Evolutionary conservation across 2,329 filamentous ascomycete species (phyloP).

Genomic region (Cephalotrichum gorgonifer): DNA sequence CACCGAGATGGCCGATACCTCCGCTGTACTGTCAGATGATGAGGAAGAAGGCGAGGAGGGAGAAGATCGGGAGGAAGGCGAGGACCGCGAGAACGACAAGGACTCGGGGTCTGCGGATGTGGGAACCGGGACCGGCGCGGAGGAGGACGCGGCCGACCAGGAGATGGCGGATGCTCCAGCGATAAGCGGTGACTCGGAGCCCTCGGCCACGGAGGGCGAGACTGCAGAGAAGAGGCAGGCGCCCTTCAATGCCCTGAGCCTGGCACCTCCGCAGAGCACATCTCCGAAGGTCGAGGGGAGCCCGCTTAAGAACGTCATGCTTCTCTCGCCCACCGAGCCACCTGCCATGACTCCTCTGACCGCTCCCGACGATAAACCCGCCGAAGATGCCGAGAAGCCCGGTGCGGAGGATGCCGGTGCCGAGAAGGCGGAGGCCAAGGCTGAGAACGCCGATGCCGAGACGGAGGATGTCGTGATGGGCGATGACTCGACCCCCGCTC

Average conservation of each 20-base stretch:
- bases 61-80: conserved; percentile 35
- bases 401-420: not conserved
- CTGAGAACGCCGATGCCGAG: not conserved
- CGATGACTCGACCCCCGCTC: not conserved
- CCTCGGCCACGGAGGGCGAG: conserved; percentile 14
- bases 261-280: conserved; percentile 12
- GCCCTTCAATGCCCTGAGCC: conserved; percentile 19
- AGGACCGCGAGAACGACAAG: conserved; percentile 29
- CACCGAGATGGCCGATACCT: conserved; percentile 41
- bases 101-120: conserved; percentile 15
- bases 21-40: conserved; percentile 33
- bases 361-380: conserved; percentile 6
- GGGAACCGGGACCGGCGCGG: no score
- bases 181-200: conserved; percentile 10
- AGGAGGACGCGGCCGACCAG: conserved; percentile 7
- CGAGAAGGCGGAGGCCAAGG: not conserved
- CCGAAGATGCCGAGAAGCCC: not conserved
- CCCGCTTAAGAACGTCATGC: conserved; percentile 40
- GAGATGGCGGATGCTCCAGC: conserved; percentile 9
- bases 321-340: conserved; percentile 33
- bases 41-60: conserved; percentile 37
- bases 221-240: conserved; percentile 11
- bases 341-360: conserved; percentile 1
- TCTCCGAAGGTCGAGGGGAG: conserved; percentile 35
- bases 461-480: not conserved